phyloP scores from a whole-genome alignment of 345 rosid species.

The Citrus glauca region DNA sequence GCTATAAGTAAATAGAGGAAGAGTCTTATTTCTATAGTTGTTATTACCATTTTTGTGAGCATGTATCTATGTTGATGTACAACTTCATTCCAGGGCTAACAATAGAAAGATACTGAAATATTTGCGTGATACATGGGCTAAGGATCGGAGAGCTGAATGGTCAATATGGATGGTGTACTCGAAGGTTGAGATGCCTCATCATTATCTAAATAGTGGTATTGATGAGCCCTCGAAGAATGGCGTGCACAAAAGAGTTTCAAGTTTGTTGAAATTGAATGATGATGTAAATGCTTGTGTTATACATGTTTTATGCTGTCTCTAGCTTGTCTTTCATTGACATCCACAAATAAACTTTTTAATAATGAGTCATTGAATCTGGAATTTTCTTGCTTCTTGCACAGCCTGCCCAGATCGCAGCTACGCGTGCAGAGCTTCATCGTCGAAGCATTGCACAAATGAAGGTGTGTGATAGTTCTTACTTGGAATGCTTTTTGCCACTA shows the following conservation, averaged over 20 bases:
- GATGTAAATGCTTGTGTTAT: conserved; percentile 50
- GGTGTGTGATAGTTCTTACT: conserved; percentile 40
- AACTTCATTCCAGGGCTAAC: conserved; percentile 54
- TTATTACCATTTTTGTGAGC: not conserved
- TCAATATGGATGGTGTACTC: conserved; percentile 97
- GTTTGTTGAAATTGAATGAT: conserved; percentile 58
- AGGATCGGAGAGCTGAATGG: conserved; percentile 92
- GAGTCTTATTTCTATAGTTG: not conserved
- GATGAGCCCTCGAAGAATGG: conserved; percentile 57
- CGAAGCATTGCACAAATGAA: conserved; percentile 95
- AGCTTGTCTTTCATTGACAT: conserved; percentile 16
- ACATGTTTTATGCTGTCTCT: not conserved
- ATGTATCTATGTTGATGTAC: conserved; percentile 7
- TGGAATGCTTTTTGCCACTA: not conserved
- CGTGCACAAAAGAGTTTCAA: conserved; percentile 55
- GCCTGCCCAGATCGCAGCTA: conserved; percentile 82
- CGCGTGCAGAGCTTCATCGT: conserved; percentile 93
- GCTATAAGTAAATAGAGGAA: not conserved
- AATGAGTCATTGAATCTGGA: conserved; percentile 16
- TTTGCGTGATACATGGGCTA: conserved; percentile 70
- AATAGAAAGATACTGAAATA: conserved; percentile 54
- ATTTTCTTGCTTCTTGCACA: conserved; percentile 27
- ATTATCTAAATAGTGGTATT: conserved; percentile 67
- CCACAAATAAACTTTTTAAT: conserved; percentile 4
- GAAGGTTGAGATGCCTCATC: conserved; percentile 95